Conservation (phyloP, 2,329 filamentous ascomycete genomes). For the Sordariomycetes sp. region DNA sequence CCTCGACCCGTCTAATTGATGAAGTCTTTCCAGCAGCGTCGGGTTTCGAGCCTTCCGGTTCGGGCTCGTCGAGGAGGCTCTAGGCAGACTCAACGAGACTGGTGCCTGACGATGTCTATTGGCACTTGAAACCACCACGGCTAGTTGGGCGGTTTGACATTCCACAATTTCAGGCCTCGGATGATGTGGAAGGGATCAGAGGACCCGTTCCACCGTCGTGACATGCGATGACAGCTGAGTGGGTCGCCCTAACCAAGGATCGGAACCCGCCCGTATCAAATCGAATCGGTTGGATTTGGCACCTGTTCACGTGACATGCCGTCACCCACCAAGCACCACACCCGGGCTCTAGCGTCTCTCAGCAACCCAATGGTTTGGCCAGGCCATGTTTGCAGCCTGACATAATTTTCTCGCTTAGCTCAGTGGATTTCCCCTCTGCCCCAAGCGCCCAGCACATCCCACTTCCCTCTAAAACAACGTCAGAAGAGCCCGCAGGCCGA, state of each 20-base stretch:
- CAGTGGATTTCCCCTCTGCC: conserved; percentile 1
- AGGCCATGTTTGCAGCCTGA: conserved; percentile 1
- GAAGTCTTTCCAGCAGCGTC: too few species aligned
- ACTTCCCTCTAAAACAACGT: conserved; percentile 5
- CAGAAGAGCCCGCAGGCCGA: neutral
- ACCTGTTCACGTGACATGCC: neutral
- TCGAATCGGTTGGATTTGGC: neutral
- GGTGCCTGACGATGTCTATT: neutral
- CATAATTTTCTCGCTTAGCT: conserved; percentile 3
- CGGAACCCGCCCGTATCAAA: neutral
- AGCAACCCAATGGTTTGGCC: neutral
- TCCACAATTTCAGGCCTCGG: neutral
- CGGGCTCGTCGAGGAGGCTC: too few species aligned
- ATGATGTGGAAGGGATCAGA: neutral
- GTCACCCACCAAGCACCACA: neutral
- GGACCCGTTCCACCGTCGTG: neutral
- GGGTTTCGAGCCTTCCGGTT: too few species aligned
- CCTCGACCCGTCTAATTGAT: too few species aligned
- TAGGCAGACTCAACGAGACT: neutral
- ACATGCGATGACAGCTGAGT: neutral
- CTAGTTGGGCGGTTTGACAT: neutral
- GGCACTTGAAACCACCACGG: neutral
- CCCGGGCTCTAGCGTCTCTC: neutral
- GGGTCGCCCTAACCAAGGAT: neutral
- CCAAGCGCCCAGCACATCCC: conserved; percentile 3